Evolutionary conservation across 1,284 basidiomycete genomes (phyloP).

Genomic region (Fomitiporia mediterranea): DNA sequence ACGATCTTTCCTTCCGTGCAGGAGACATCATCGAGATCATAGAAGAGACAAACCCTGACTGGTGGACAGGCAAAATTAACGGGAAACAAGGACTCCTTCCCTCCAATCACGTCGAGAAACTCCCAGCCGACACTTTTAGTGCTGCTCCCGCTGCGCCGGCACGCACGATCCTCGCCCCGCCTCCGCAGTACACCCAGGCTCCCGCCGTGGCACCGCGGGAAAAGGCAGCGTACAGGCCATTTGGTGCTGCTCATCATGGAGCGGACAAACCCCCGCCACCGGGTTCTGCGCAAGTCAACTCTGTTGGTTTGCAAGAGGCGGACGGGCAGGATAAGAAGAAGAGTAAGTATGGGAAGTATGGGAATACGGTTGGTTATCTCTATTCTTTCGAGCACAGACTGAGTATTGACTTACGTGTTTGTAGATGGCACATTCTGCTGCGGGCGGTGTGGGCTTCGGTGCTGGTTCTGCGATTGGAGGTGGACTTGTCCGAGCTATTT

Average conservation of each 20-base stretch:
- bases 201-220: constrained; percentile 1
- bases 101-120: constrained; percentile 54
- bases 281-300: constrained; percentile 17
- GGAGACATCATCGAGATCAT: constrained; percentile 58
- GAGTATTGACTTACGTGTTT: constrained; percentile 1
- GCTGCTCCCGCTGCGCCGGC: constrained; percentile 21
- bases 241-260: constrained; percentile 20
- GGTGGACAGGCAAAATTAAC: constrained; percentile 57
- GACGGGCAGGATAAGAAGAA: constrained; percentile 26
- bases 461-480: constrained; percentile 53
- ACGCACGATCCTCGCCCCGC: constrained; percentile 23
- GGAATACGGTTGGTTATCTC: constrained; percentile 19
- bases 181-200: constrained; percentile 17
- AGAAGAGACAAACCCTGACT: constrained; percentile 57
- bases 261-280: constrained; percentile 16
- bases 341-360: constrained; percentile 27
- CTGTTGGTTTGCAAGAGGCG: constrained; percentile 20
- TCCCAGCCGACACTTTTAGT: constrained; percentile 24
- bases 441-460: constrained; percentile 68
- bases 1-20: constrained; percentile 52
- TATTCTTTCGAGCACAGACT: background rate
- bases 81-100: constrained; percentile 64
- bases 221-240: constrained; percentile 17
- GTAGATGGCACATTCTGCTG: constrained; percentile 63
- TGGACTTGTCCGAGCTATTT: constrained; percentile 36